Conservation (phyloP, 768 basidiomycete genomes). For the Tylopilus balloui region DNA sequence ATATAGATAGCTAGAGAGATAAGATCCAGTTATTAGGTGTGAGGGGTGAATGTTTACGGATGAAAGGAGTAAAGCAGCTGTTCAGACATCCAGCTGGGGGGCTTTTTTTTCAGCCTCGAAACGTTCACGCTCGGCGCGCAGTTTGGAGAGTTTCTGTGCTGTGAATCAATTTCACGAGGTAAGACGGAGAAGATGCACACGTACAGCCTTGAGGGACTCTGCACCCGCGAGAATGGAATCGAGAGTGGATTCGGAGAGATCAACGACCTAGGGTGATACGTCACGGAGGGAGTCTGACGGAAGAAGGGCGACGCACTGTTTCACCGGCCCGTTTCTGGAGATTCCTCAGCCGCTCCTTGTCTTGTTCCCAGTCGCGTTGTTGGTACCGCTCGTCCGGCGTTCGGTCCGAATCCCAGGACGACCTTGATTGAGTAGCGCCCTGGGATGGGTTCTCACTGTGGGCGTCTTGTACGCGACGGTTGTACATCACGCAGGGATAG, state of each 20-base stretch:
- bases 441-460: constrained; percentile 4
- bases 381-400: constrained; percentile 22
- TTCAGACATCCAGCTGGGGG: constrained; percentile 26
- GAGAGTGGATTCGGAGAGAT: constrained; percentile 64
- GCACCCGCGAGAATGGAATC: constrained; percentile 55
- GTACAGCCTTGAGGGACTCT: constrained; percentile 56
- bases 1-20: constrained; percentile 13
- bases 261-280: constrained; percentile 40
- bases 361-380: constrained; percentile 40
- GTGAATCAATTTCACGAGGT: not conserved
- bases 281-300: not conserved
- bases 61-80: constrained; percentile 6
- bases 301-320: constrained; percentile 35
- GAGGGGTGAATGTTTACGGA: constrained; percentile 23
- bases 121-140: constrained; percentile 30
- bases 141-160: constrained; percentile 32
- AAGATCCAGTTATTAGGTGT: constrained; percentile 31
- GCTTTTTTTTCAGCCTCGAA: constrained; percentile 46
- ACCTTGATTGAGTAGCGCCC: constrained; percentile 2
- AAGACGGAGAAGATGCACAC: constrained; percentile 20
- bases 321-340: constrained; percentile 49
- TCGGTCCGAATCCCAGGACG: constrained; percentile 3
- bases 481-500: constrained; percentile 28
- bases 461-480: constrained; percentile 13
- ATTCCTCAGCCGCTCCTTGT: constrained; percentile 43